phyloP scores from a whole-genome alignment of 805 yeast genomes.

The Teunomyces lycoperdinae region DNA sequence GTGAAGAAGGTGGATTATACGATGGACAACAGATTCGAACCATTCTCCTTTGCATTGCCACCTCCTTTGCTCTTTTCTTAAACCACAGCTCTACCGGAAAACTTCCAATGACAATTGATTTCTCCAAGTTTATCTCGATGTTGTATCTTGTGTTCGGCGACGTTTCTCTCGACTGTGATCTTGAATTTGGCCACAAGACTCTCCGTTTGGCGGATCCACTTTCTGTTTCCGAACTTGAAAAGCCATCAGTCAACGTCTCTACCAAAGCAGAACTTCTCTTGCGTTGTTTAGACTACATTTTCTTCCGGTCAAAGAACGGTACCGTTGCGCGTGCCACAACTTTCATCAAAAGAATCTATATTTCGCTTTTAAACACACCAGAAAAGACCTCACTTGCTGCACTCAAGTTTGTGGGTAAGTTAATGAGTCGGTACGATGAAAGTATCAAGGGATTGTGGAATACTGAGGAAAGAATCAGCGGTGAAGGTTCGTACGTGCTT shows the following conservation, averaged over 20 bases:
- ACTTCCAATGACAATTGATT: slow-evolving; percentile 64
- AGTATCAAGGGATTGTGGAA: slow-evolving; percentile 73
- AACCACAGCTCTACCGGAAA: slow-evolving; percentile 61
- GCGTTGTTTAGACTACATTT: slow-evolving; percentile 74
- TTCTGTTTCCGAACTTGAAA: slow-evolving; percentile 34
- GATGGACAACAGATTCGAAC: slow-evolving; percentile 57
- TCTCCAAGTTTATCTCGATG: slow-evolving; percentile 74
- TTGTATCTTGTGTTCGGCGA: slow-evolving; percentile 68
- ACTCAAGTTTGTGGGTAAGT: slow-evolving; percentile 72
- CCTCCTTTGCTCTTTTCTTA: slow-evolving; percentile 82
- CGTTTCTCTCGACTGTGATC: slow-evolving; percentile 72
- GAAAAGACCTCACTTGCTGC: slow-evolving; percentile 83
- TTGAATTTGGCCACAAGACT: slow-evolving; percentile 82
- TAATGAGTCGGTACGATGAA: slow-evolving; percentile 65
- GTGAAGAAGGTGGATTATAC: slow-evolving; percentile 28
- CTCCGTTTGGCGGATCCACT: slow-evolving; percentile 79
- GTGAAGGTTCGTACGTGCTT: slow-evolving; percentile 62
- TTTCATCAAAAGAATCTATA: slow-evolving; percentile 76
- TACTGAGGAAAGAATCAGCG: slow-evolving; percentile 83
- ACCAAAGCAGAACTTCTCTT: slow-evolving; percentile 85
- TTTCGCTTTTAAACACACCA: slow-evolving; percentile 69
- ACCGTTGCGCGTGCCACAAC: slow-evolving; percentile 68
- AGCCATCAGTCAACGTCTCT: slow-evolving; percentile 79
- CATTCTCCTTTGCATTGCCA: slow-evolving; percentile 75
- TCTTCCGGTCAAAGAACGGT: slow-evolving; percentile 72